Base-by-base conservation (phyloP, 805 yeast species). In the Candida caryicola region DNA sequence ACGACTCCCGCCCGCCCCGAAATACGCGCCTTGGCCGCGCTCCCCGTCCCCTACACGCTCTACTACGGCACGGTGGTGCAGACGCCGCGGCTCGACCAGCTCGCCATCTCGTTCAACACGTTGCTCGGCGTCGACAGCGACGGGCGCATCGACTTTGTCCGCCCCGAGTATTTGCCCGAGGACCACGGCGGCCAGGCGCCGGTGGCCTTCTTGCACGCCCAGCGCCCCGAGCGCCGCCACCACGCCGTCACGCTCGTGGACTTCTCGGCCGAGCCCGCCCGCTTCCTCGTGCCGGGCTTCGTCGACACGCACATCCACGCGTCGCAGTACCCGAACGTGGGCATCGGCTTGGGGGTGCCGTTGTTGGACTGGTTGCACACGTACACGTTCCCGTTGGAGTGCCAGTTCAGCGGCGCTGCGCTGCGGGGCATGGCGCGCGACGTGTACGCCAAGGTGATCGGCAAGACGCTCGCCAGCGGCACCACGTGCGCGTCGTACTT, bases 401-500 rank as follows among this genome's bases (percentile, higher is more conserved):
- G 85, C 5, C 72, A 85, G 3, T 74, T 87, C 47, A 50, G 58
- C 17, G 47, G 44, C 23, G 18, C 23, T 12, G 39, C 41, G 17
- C 7, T 7, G 25, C 48, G 74, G 16, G 51, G 57, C 1, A 56
- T 71, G 32, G 96, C 96, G 0, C 47, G 61, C 9, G 56, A 67
- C 5, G 81, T 90, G 1, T 93, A 91, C 57, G 48, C 71, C 10
- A 75, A 73, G 47, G 85, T 84, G 4, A 77, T 93, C n/a, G 51
- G 62, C 3, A 77, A 83, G 39, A 86, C 96, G 0, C 64, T 93
- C 45, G 52, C 57, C 2, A 71, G 81, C 55, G 99, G 99, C 15
- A 93, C 98, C 1, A 93, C 99, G 1, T 81, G 91, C 39, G 95
- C 95, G 0, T 74, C 95, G 0, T 93, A 93, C 64, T 93, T 81